phyloP scores from a whole-genome alignment of 768 basidiomycete genomes.

The Mycena amicta region DNA sequence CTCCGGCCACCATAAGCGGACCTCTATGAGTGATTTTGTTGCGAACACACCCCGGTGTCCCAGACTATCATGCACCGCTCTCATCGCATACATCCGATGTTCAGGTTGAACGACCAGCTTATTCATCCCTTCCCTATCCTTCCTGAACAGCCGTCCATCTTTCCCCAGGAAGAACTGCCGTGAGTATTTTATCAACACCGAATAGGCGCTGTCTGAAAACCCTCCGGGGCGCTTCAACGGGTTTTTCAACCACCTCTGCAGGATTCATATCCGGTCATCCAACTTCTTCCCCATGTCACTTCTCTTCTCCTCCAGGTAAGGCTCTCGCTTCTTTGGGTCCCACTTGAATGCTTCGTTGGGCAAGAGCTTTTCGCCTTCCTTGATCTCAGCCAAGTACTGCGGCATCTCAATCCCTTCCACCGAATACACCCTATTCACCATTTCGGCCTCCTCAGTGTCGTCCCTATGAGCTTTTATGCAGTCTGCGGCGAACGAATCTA shows the following conservation, averaged over 20 bases:
- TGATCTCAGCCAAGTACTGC: background rate
- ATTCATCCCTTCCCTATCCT: constrained; percentile 5
- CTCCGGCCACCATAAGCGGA: constrained; percentile 35
- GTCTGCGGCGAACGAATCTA: background rate
- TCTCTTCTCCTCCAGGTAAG: background rate
- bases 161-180: constrained; percentile 23
- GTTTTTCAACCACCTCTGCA: background rate
- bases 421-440: too few relatives aligned
- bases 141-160: constrained; percentile 19
- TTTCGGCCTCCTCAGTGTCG: background rate
- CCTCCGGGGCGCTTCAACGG: background rate
- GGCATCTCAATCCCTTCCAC: background rate
- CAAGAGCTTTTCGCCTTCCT: background rate
- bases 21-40: constrained; percentile 13
- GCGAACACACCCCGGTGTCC: constrained; percentile 30
- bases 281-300: background rate
- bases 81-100: constrained; percentile 25
- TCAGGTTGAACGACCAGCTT: constrained; percentile 25
- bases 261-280: background rate
- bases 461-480: background rate
- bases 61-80: constrained; percentile 23
- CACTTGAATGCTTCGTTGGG: background rate
- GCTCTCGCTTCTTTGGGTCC: background rate
- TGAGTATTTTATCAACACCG: constrained; percentile 1
- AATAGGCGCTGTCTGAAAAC: constrained; percentile 5